Percentiles rank a stretch among this genome's conserved stretches.
phyloP scores from a whole-genome alignment of 257 asterid genomes.

The Salvia splendens region DNA sequence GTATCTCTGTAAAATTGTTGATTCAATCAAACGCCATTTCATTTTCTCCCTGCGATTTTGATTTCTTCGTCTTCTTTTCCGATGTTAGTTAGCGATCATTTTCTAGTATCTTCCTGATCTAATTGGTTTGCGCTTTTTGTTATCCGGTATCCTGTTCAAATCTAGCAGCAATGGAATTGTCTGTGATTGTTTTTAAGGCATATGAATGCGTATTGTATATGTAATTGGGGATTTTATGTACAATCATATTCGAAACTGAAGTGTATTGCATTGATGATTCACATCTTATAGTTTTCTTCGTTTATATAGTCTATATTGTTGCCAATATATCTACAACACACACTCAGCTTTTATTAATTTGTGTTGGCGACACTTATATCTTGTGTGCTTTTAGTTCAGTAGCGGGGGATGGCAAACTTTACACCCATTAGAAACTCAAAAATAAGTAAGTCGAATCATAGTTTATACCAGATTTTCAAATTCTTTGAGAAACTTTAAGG shows the following conservation, averaged over 20 bases:
- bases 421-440: neutral
- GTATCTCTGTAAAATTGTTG: neutral
- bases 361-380: neutral
- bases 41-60: conserved; percentile 1
- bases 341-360: neutral
- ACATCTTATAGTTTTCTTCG: neutral
- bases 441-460: neutral
- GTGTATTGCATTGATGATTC: conserved; percentile 8
- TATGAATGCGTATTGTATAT: neutral
- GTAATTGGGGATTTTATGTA: neutral
- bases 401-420: neutral
- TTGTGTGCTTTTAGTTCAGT: neutral
- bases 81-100: conserved; percentile 18
- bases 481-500: neutral
- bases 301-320: neutral
- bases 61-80: conserved; percentile 17
- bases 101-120: conserved; percentile 13
- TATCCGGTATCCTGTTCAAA: neutral
- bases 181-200: conserved; percentile 5
- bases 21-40: conserved; percentile 5
- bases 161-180: conserved; percentile 23
- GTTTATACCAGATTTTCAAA: neutral
- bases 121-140: neutral
- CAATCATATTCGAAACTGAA: conserved; percentile 7
- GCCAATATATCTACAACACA: neutral